Evolutionary conservation across 768 basidiomycete species (phyloP), one percentile per base, ranked within the genome.

Genomic region (Boletus speciosus): DNA sequence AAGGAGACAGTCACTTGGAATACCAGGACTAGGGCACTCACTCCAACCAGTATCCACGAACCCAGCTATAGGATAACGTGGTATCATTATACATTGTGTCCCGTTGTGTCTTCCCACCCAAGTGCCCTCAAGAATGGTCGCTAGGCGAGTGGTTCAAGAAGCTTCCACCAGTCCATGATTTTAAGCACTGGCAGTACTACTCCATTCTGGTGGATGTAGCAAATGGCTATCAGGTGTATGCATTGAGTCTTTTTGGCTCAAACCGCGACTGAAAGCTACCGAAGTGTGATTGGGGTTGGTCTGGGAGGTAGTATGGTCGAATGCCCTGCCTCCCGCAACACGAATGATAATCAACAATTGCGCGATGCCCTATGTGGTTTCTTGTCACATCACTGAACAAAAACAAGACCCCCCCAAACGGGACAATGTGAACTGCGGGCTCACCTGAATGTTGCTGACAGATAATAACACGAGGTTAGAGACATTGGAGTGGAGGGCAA

Each of bases 281-380:
- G 52, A 51, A n/a, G 35, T 38, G 15, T 2, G 19, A 15, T 4
- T 5, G 11, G 16, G n/a, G 14, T 16, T 38, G 0, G 48, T 47
- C 34, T 42, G 34, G 2, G 51, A 52, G 0, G 49, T 23, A 27
- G 49, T 23, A 27, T 51, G 19, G 4, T 50, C 21, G 49, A 64
- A 63, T 12, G 66, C 65, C 9, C 56, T 49, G 7, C 73, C 74
- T 43, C 50, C 61, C 0, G 67, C 69, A 27, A 76, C 70, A 4
- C 74, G 70, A 19, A 71, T 59, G 55, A 74, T 66, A 57, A 76
- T 75, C 44, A 71, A 53, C 15, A 70, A 27, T 23, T 73, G 67
- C 0, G 68, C 66, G 49, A 76, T 71, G 25, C 61, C 65, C 74
- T 76, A 45, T 15, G 11, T 48, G 0, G 25, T 39, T 16, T 2